Base-by-base conservation (phyloP, 2,329 filamentous ascomycete genomes). In the Colletotrichum tabaci region DNA sequence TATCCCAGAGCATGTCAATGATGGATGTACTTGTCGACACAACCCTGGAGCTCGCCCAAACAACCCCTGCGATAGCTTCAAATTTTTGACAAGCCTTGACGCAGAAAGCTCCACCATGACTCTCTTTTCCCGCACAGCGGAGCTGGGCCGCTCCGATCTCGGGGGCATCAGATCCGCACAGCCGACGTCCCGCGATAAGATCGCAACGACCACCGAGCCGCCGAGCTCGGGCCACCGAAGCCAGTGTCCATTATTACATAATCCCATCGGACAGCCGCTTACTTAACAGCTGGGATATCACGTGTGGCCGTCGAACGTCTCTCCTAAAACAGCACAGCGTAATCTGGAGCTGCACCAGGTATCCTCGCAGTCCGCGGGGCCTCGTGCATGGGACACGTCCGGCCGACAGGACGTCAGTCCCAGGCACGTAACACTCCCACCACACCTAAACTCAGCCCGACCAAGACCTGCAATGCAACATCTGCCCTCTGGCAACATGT, bases 61-160 rank as follows among this genome's bases (percentile, higher is more conserved):
- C 15, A n/a, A 26, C 7, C 67, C 66, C 63, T 53, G 47, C 9
- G 44, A 67, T 67, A 67, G 35, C 46, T 60, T 56, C 49, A 40
- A 58, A 46, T 12, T 35, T 58, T 47, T 60, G 42, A 18, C 50
- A 53, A 18, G 18, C 53, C 44, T 52, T 47, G 52, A 23, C 10
- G 8, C 15, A 38, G 63, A 35, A 38, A n/a, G 30, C 62, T 49
- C 66, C 67, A 47, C 62, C 18, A 61, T 70, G 67, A 50, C 63
- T 67, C 38, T 26, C 6, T 40, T 55, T 68, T 49, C 26, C 23
- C 30, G 44, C 18, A 26, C 15, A 62, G 58, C 58, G 66, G 66
- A 63, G 66, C 30, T 46, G 40, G n/a, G n/a, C 23, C 44, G 38
- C 64, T 71, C 68, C 68, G 68, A 71, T 62, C 57, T 71, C 68